Percentiles rank a stretch among this genome's conserved stretches.
phyloP scores from a whole-genome alignment of 768 basidiomycete genomes.

The Cytidiella melzeri region DNA sequence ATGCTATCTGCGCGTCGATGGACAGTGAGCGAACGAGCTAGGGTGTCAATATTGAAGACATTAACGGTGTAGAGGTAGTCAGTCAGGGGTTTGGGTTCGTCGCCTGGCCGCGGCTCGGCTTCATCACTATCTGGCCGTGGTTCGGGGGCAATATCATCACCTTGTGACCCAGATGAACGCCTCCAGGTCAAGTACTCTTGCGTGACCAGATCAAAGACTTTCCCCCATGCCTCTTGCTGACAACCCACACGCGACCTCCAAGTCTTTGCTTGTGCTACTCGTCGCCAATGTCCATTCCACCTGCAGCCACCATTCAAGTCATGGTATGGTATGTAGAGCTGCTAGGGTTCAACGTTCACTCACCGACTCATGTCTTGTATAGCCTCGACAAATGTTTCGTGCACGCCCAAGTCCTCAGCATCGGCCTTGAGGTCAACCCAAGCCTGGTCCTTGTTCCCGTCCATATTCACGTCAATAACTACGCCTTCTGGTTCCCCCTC shows the following conservation, averaged over 20 bases:
- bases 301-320: too few relatives aligned
- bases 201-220: neutral
- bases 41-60: neutral
- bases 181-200: neutral
- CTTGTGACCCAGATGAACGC: neutral
- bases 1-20: constrained; percentile 1
- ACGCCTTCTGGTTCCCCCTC: neutral
- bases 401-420: neutral
- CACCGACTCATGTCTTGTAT: neutral
- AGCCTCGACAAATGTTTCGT: neutral
- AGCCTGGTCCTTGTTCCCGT: neutral
- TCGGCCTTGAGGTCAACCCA: neutral
- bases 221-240: neutral
- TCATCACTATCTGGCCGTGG: neutral
- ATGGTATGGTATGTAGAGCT: neutral
- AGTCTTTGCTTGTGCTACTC: neutral
- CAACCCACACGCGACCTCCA: neutral
- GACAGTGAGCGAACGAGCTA: neutral
- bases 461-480: neutral
- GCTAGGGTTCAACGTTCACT: too few relatives aligned
- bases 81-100: too few relatives aligned
- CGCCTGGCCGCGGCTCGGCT: neutral
- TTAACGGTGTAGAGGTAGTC: constrained; percentile 1
- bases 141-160: neutral
- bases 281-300: neutral